Evolutionary conservation across 2,329 filamentous ascomycete genomes (phyloP), one percentile per base, ranked within the genome.

Genomic region (Paraconiothyrium sp.): DNA sequence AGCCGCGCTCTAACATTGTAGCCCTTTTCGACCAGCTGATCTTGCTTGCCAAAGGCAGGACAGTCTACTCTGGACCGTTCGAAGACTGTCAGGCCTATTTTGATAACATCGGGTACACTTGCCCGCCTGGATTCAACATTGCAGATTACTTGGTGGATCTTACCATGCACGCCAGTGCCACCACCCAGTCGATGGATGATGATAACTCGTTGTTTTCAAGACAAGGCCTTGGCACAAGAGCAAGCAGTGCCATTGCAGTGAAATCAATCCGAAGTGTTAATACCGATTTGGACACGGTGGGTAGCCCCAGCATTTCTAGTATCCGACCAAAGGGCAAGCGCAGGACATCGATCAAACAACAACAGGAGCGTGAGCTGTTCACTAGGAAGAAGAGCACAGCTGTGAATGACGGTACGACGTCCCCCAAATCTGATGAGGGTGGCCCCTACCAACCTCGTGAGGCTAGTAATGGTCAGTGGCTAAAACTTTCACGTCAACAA

Each of bases 71-170:
- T 3, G 95, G 95, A 0, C 92, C 93, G 1, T 97, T 98, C 76
- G 84, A 87, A 1, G 89, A 89, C 67, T 99, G 95, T 75, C 95
- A 99, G 77, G 84, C 88, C 22, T 99, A 97, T 76, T 99, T 99
- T 71, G 93, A 97, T 73, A 86, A 89, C 50, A 90, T 97, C 63
- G 96, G 95, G 47, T 99, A 97, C 77, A 84, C 91, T 52, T 99
- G 96, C 74, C 95, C 95, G 11, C 91, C 94, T 27, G 96, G 96
- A 2, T 99, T 98, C 86, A 99, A 99, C 73, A 98, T 99, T 78
- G 95, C 95, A 4, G 95, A 99, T 77, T 99, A 97, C 74, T 87
- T 99, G 5, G 94, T 99, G 34, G 95, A 99, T 76, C 85, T 99
- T 44, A 98, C 95, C 0, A 98, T 99, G 94, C 95, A 99, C 76